A percentile compares a stretch with the other conserved stretches of the same genome.
Conservation (phyloP, 2,329 filamentous ascomycete species). For the Colletotrichum neosansevieriae region DNA sequence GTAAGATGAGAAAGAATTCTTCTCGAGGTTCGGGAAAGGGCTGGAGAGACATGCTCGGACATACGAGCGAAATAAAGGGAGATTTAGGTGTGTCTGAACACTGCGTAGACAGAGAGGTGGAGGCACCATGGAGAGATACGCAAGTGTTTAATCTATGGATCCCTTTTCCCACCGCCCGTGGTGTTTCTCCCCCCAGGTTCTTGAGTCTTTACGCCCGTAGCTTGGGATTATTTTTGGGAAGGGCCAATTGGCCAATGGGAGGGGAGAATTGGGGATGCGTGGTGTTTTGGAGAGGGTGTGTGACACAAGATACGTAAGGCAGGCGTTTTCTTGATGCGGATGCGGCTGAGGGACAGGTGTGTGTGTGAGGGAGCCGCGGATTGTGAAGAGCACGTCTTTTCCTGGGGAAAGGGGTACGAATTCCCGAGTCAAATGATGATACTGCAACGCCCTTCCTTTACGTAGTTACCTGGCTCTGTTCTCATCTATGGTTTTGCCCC, state of each 20-base stretch:
- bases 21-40: not conserved
- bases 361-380: conserved; percentile 2
- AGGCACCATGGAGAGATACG: not conserved
- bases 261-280: not conserved
- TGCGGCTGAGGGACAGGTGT: not conserved
- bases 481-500: too few relatives aligned
- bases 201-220: not conserved
- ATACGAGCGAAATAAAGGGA: not conserved
- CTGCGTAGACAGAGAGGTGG: not conserved
- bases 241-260: not conserved
- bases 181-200: not conserved
- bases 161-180: not conserved
- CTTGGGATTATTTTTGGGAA: not conserved
- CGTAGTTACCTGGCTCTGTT: too few relatives aligned
- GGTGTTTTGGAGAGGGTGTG: not conserved
- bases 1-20: too few relatives aligned
- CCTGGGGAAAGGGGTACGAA: too few relatives aligned
- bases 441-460: too few relatives aligned
- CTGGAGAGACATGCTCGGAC: conserved; percentile 21
- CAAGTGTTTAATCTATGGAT: not conserved
- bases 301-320: not conserved
- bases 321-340: not conserved
- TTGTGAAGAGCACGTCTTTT: too few relatives aligned
- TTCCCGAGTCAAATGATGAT: too few relatives aligned
- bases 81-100: not conserved